A percentile compares a stretch with the other conserved stretches of the same genome.
These are phyloP conservation scores for Trichomonas vaginalis DNA, from an alignment of 208 protist species.

Conservation along the genomic window DNA sequence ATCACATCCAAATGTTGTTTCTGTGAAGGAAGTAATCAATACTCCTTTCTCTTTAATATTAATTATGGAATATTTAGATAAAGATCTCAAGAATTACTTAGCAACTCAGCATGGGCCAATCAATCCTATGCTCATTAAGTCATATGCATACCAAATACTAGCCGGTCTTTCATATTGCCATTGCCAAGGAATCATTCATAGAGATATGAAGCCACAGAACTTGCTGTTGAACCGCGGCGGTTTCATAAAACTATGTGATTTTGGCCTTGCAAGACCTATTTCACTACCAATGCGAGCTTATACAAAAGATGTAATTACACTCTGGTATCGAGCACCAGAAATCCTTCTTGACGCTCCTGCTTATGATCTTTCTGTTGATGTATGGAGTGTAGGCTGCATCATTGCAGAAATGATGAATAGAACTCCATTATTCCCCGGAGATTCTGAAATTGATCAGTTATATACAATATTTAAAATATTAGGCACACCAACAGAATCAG, in stretches of 20 bases:
- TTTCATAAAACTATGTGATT: slow-evolving; percentile 52
- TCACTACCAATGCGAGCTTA: slow-evolving; percentile 28
- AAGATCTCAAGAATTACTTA: background rate
- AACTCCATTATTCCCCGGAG: slow-evolving; percentile 75
- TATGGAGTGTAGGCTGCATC: slow-evolving; percentile 24
- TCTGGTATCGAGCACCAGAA: slow-evolving; percentile 27
- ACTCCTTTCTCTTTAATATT: background rate
- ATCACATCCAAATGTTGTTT: slow-evolving; percentile 34
- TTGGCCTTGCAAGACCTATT: slow-evolving; percentile 46
- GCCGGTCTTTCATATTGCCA: slow-evolving; percentile 61
- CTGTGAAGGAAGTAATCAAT: slow-evolving; percentile 24
- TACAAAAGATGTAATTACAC: background rate
- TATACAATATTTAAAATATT: slow-evolving; percentile 76
- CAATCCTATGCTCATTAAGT: background rate
- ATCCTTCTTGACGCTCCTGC: background rate
- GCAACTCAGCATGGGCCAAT: background rate
- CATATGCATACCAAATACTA: slow-evolving; percentile 49
- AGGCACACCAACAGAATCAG: background rate
- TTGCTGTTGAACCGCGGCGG: slow-evolving; percentile 51
- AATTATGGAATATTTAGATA: background rate
- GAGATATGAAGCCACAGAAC: slow-evolving; percentile 69
- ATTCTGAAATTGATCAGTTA: slow-evolving; percentile 65
- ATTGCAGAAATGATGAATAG: slow-evolving; percentile 40
- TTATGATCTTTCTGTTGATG: slow-evolving; percentile 22
- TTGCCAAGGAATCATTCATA: slow-evolving; percentile 55